These are phyloP conservation scores for Populus tremula DNA, from an alignment of 345 rosid species.

Conservation along the genomic window DNA sequence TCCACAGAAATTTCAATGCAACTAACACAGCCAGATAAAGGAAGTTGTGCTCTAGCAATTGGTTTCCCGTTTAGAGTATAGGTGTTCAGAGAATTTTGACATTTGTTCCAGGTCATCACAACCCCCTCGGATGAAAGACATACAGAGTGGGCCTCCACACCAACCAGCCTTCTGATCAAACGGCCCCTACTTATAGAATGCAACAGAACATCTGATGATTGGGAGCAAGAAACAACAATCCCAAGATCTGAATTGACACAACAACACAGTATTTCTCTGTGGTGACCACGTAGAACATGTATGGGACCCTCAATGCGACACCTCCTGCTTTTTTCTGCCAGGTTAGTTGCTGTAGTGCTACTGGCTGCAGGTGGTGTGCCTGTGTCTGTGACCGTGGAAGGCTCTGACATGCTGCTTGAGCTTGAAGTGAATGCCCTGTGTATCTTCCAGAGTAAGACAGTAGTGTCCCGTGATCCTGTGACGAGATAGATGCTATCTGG, in stretches of 20 bases:
- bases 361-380: constrained; percentile 44
- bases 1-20: constrained; percentile 86
- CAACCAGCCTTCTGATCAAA: constrained; percentile 72
- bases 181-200: constrained; percentile 88
- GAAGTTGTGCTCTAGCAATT: constrained; percentile 64
- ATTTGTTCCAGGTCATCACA: constrained; percentile 73
- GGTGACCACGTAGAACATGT: constrained; percentile 91
- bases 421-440: constrained; percentile 54
- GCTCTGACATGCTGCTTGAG: constrained; percentile 52
- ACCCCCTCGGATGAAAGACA: constrained; percentile 83
- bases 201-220: constrained; percentile 66
- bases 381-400: constrained; percentile 40
- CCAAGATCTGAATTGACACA: constrained; percentile 90
- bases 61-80: constrained; percentile 72
- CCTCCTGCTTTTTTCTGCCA: constrained; percentile 61
- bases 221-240: constrained; percentile 70
- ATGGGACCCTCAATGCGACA: constrained; percentile 82
- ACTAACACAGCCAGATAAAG: constrained; percentile 56
- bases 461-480: constrained; percentile 84
- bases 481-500: constrained; percentile 80
- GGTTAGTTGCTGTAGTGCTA: constrained; percentile 40
- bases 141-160: constrained; percentile 72
- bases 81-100: constrained; percentile 54
- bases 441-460: constrained; percentile 88
- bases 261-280: constrained; percentile 63